Base-by-base conservation (phyloP, 2,329 filamentous ascomycete species). In the Ophiostoma ulmi region DNA sequence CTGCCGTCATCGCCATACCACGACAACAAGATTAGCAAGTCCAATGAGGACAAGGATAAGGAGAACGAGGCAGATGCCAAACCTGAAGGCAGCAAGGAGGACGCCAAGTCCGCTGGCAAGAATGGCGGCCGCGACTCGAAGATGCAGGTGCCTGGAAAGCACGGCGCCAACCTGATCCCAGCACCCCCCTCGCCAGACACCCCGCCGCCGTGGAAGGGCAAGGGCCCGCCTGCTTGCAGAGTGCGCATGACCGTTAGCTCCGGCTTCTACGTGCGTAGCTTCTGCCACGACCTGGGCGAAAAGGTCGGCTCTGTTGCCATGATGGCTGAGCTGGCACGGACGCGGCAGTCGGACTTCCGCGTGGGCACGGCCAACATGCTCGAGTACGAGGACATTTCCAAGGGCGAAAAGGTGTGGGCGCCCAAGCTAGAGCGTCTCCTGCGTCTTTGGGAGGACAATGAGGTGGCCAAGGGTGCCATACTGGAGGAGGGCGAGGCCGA, bases 241-340 rank as follows among this genome's bases (percentile, higher is more conserved):
- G 88, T 99, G 72, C 89, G 91, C 71, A 93, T 99, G 87, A 97
- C 92, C 0, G 94, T 97, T 69, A 93, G 93, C 1, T 97, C 93
- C 0, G 95, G 95, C 55, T 99, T 97, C 83, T 99, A 99, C 79
- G 94, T 99, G 17, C 91, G 95, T 73, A 96, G 91, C 71, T 88
- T 99, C 75, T 94, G 93, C 76, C 93, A 98, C 78, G 95, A 99
- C 76, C 85, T 99, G 3, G 95, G 94, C 31, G 84, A 89, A 74
- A 93, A 92, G 75, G 85, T 97, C 17, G 88, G 87, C 69, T 97
- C 93, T 14, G 88, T 92, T 35, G 95, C 87, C 44, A 84, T 95
- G 74, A 98, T 99, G 94, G 88, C 91, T 31, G 89, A 91, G 75
- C 86, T 99, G 26, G 86, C 91, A 71, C 90, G 95, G 70, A 91